Evolutionary conservation across 1,284 basidiomycete genomes (phyloP).

Genomic region (Neotropicomus parvogracilis): DNA sequence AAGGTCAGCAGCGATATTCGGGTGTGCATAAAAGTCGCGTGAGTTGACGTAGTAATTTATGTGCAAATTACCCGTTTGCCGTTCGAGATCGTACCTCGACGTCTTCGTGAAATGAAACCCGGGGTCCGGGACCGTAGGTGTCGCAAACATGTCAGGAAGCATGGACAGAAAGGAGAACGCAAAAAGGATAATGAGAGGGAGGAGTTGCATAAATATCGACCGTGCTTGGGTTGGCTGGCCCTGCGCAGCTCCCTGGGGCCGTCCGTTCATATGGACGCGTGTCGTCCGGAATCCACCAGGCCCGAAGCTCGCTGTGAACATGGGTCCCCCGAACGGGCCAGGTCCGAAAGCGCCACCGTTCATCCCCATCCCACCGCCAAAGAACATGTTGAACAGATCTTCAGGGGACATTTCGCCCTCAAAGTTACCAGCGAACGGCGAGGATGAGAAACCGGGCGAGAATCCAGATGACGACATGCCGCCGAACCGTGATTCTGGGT

Average conservation of each 20-base stretch:
- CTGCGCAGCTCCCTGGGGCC: conserved; percentile 34
- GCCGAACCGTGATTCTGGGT: conserved; percentile 77
- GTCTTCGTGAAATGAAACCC: conserved; percentile 70
- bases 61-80: conserved; percentile 64
- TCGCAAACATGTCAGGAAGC: conserved; percentile 72
- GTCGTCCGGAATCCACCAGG: conserved; percentile 73
- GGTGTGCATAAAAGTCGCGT: conserved; percentile 74
- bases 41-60: conserved; percentile 87
- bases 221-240: conserved; percentile 45
- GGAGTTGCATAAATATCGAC: conserved; percentile 75
- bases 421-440: conserved; percentile 55
- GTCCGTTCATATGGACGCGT: conserved; percentile 44
- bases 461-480: conserved; percentile 65
- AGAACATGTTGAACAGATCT: conserved; percentile 99
- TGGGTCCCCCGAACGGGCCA: conserved; percentile 45
- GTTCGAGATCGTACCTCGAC: conserved; percentile 56
- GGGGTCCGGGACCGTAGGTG: conserved; percentile 73
- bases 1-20: conserved; percentile 68
- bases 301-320: conserved; percentile 77
- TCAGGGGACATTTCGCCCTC: conserved; percentile 91
- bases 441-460: conserved; percentile 49
- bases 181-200: conserved; percentile 84
- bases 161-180: conserved; percentile 83
- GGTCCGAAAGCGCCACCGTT: conserved; percentile 42
- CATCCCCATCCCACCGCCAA: conserved; percentile 57